Percentiles rank a stretch among this genome's conserved stretches.
Evolutionary conservation across 23 red algal species (phyloP).

Genomic region (Agarophyton chilense): DNA sequence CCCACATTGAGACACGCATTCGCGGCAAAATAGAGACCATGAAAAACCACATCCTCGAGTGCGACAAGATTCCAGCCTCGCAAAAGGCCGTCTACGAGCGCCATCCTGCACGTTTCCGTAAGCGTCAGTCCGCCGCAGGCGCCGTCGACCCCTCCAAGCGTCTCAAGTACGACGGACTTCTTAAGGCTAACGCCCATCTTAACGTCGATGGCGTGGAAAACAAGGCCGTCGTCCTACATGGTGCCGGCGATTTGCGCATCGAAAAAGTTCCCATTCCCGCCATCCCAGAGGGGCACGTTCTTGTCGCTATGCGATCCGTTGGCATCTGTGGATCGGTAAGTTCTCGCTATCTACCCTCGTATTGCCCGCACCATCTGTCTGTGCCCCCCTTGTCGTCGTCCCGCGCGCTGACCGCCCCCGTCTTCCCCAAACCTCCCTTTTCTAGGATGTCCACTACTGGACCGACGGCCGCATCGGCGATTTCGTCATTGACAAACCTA

Average conservation of each 20-base stretch:
- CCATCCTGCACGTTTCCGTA: conserved; percentile 45
- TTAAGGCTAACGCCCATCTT: conserved; percentile 34
- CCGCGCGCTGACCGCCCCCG: neutral
- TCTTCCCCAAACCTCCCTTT: neutral
- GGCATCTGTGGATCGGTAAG: conserved; percentile 87
- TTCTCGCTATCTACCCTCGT: neutral
- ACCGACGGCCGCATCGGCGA: conserved; percentile 78
- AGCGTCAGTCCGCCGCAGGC: neutral
- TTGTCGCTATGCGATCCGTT: conserved; percentile 68
- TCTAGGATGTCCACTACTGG: conserved; percentile 83
- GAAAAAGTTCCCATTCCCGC: conserved; percentile 47
- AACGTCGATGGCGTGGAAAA: conserved; percentile 55
- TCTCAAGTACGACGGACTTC: conserved; percentile 25
- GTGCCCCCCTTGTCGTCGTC: neutral
- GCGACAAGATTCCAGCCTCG: conserved; percentile 49
- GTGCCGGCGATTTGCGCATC: conserved; percentile 72
- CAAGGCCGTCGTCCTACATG: conserved; percentile 73
- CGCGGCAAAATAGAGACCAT: conserved; percentile 69
- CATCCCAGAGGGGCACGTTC: conserved; percentile 67
- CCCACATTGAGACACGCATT: conserved; percentile 44
- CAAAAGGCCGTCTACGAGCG: conserved; percentile 63
- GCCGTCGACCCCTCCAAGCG: conserved; percentile 34
- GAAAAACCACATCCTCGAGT: conserved; percentile 66
- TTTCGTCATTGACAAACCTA: conserved; percentile 73
- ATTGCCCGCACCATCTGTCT: neutral